phyloP scores from a whole-genome alignment of 305 asterid species.

The Solanum hybrid region DNA sequence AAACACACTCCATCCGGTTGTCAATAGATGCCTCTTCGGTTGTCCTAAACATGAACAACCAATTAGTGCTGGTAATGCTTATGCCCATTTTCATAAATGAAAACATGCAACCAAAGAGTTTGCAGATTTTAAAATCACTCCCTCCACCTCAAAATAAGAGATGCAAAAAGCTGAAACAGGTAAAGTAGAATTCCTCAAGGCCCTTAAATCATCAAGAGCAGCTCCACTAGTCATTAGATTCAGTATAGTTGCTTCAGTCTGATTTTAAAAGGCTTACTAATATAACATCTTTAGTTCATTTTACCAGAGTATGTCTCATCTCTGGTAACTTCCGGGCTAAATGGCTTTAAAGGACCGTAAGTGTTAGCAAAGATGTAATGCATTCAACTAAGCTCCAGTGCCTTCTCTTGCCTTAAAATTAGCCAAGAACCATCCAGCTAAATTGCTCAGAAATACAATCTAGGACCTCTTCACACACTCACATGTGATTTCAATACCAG shows the following conservation, averaged over 20 bases:
- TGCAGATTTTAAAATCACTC: not conserved
- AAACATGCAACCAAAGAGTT: not conserved
- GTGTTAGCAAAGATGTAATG: not conserved
- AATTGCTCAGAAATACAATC: not conserved
- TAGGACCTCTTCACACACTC: not conserved
- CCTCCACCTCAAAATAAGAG: not conserved
- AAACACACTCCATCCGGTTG: slow-evolving; percentile 96
- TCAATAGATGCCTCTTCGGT: slow-evolving; percentile 96
- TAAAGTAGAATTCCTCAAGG: not conserved
- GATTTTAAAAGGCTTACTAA: not conserved
- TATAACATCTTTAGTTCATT: not conserved
- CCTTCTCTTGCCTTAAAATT: not conserved
- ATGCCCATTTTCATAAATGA: not conserved
- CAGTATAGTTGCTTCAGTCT: not conserved
- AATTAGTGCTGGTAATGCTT: not conserved
- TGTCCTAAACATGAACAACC: slow-evolving; percentile 47
- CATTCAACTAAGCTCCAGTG: not conserved
- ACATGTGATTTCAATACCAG: not conserved
- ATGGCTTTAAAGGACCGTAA: not conserved
- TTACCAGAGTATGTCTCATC: not conserved
- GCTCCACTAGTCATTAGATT: not conserved
- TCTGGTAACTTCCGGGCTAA: not conserved
- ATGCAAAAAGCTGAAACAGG: not conserved
- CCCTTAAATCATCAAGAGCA: not conserved
- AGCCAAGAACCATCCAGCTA: not conserved